Base-by-base conservation (phyloP, 2,329 filamentous ascomycete species). In the Fusarium euwallaceae region DNA sequence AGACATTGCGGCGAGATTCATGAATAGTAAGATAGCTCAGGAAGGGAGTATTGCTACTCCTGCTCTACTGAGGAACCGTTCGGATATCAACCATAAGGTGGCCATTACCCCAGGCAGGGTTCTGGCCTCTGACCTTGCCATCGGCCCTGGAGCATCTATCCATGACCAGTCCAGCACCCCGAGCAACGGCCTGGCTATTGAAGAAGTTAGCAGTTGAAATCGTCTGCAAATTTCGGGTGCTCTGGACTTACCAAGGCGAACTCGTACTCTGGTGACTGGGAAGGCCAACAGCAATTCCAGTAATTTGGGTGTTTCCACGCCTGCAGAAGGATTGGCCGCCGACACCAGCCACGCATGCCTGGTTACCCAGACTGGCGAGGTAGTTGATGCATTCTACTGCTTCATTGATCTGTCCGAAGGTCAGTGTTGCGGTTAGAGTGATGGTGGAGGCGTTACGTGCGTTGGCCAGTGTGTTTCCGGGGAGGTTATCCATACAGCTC, bases 291-390 rank as follows among this genome's bases (percentile, higher is more conserved):
- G 70, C 27, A 0, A 72, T 9, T 0, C 70, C 70, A 14, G 66
- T 70, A 17, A 72, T 72, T 43, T 72, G 70, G 0, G 70, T 72
- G 27, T 72, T 29, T 37, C 70, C 70, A 2, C 70, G 70, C 12
- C 70, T 24, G 20, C 70, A 72, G n/a, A 60, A 72, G 1, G 66
- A 66, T 2, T 32, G 29, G 6, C 60, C 70, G 0, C 70, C 53
- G 36, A 73, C 37, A 2, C 45, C 51, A 4, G 55, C 70, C 9
- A 60, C 53, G 4, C 70, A 72, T 1, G 45, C 12, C 17, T 72
- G 56, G 2, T 20, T 12, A 7, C 65, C 67, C 6, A 72, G 70
- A 7, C 70, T 66, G 37, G 70, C 70, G 7, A 72, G 51, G 24
- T 70, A 72, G 36, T 70, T 41, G 48, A 72, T 73, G 17, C 70